phyloP scores from a whole-genome alignment of 805 yeast species.

The Myxozyma mucilagina region DNA sequence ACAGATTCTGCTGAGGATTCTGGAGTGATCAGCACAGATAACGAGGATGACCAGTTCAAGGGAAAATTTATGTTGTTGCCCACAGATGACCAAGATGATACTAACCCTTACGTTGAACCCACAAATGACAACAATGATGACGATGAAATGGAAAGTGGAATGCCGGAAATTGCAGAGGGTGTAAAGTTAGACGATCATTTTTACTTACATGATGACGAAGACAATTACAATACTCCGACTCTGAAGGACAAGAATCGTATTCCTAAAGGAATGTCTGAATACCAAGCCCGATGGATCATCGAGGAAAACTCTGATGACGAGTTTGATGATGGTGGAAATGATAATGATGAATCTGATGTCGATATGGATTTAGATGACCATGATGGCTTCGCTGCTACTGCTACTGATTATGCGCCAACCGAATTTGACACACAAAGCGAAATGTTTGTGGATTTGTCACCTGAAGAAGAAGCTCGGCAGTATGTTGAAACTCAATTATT shows the following conservation, averaged over 20 bases:
- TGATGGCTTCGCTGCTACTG: slow-evolving; percentile 15
- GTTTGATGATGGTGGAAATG: slow-evolving; percentile 23
- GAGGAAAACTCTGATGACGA: slow-evolving; percentile 47
- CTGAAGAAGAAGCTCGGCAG: slow-evolving; percentile 83
- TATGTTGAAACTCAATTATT: slow-evolving; percentile 4
- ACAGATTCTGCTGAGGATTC: slow-evolving; percentile 39
- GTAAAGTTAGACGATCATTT: slow-evolving; percentile 59
- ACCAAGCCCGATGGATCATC: slow-evolving; percentile 71
- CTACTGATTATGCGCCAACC: slow-evolving; percentile 47
- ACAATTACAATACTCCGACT: slow-evolving; percentile 34
- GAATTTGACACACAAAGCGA: slow-evolving; percentile 51
- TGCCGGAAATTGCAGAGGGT: slow-evolving; percentile 42
- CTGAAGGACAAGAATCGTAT: slow-evolving; percentile 44
- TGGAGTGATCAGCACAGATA: slow-evolving; percentile 37
- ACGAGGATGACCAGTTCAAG: background rate
- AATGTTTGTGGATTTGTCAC: slow-evolving; percentile 67
- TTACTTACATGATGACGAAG: slow-evolving; percentile 46
- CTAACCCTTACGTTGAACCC: slow-evolving; percentile 36
- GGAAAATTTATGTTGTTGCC: slow-evolving; percentile 33
- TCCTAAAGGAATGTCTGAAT: slow-evolving; percentile 74
- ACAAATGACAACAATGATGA: slow-evolving; percentile 22
- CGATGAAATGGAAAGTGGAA: slow-evolving; percentile 39
- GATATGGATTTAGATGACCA: slow-evolving; percentile 17
- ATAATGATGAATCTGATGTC: slow-evolving; percentile 2
- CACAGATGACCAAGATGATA: slow-evolving; percentile 36